These are phyloP conservation scores for Rhodotorula sphaerocarpa DNA, from an alignment of 768 basidiomycete species.

Conservation along the genomic window DNA sequence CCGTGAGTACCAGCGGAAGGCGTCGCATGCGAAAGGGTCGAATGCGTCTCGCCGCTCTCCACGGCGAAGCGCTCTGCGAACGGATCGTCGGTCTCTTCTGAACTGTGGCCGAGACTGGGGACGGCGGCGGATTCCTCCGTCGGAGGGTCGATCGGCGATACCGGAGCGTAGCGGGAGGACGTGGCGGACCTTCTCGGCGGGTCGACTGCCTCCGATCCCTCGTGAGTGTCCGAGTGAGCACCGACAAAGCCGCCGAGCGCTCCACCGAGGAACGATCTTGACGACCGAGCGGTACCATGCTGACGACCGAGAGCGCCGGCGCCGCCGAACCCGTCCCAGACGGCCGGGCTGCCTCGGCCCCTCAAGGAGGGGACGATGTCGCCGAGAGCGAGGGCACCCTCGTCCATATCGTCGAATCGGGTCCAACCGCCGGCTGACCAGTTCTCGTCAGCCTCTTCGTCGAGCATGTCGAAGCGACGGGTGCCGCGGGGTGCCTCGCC, in stretches of 20 bases:
- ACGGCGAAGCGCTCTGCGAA: not conserved
- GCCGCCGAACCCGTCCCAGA: constrained; percentile 21
- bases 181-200: too few relatives aligned
- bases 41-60: constrained; percentile 11
- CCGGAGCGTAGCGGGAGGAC: too few relatives aligned
- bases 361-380: not conserved
- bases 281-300: not conserved
- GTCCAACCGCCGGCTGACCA: constrained; percentile 10
- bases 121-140: too few relatives aligned
- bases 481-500: not conserved
- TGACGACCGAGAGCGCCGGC: not conserved
- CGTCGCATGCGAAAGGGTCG: not conserved
- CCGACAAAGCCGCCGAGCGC: constrained; percentile 30
- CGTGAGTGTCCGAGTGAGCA: too few relatives aligned
- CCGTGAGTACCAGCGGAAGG: constrained; percentile 3
- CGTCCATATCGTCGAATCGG: constrained; percentile 16
- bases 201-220: constrained; percentile 2
- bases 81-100: too few relatives aligned
- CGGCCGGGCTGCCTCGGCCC: constrained; percentile 12
- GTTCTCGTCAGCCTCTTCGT: constrained; percentile 17
- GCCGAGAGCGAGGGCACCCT: not conserved
- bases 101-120: too few relatives aligned
- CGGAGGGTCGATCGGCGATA: too few relatives aligned
- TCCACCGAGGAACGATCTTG: constrained; percentile 14
- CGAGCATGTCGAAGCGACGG: constrained; percentile 30